Evolutionary conservation across 192 early-diverging fungal genomes (phyloP), one percentile per base, ranked within the genome.

Genomic region (Linnemannia hyalina): DNA sequence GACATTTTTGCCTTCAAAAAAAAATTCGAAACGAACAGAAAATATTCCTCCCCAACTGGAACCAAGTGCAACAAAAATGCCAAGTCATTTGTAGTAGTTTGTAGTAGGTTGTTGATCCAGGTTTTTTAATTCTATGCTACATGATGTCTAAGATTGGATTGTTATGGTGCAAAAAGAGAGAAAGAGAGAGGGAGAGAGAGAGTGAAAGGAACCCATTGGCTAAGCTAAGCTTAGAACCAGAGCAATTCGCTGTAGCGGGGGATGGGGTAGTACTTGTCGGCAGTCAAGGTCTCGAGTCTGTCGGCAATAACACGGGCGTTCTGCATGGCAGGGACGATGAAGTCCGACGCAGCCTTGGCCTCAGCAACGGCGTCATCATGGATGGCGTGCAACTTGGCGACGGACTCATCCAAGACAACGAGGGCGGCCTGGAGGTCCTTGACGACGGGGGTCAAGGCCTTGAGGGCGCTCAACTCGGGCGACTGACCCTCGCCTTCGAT

Each of bases 211-310:
- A 15, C 44, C 11, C 44, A 46, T 46, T 46, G 44, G 44, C 44
- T 46, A 46, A 46, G 44, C 44, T 46, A 46, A 13, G 11, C 44
- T 68, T 85, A 85, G 83, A 85, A 85, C 83, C 83, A 85, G 38
- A 97, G 91, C 57, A 99, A 93, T 92, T 99, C 97, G 41, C 95
- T 94, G 93, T 99, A 99, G 91, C 97, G 98, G 89, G 98, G 98
- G 88, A 96, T 94, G 41, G 97, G 97, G 97, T 98, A 99, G 90
- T 90, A 93, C 94, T 97, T 97, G 93, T 99, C 97, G 40, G 95
- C 93, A 65, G 96, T 92, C 38, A 95, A 69, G n/a, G 83, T 73
- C 91, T 99, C 98, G 44, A 99, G 90, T 55, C 80, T 80, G 84
- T 98, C 97, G 54, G 94, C 93, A 22, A 91, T 83, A 10, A 71